Evolutionary conservation across 495 filamentous ascomycete genomes (phyloP), one percentile per base, ranked within the genome.

Genomic region (Ramalina intermedia): DNA sequence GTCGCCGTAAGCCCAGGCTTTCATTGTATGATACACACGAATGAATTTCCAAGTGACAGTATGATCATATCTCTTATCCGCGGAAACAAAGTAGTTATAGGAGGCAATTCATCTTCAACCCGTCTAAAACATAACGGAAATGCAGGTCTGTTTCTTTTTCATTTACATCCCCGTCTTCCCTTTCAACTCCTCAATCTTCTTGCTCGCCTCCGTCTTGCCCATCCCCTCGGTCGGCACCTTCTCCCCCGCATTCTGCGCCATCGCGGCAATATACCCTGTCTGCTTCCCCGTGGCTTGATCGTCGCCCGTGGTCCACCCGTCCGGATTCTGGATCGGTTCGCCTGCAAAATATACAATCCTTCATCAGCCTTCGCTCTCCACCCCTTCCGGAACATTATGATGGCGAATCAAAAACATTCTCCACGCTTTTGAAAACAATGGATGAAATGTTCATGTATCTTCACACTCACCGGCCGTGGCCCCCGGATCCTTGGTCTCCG

Each of bases 161-260:
- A 18, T 12, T 50, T 39, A 58, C 55, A 58, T 58, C 16, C 55
- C 55, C 27, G 55, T 58, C 53, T 55, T 58, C 41, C 41, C 55
- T 42, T 58, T 58, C 49, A 64, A 52, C 40, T 53, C 52, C 26
- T 52, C 59, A 47, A 56, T 59, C 17, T 39, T 60, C 50, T 45
- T 53, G 29, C 53, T 55, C 38, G 48, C 54, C 42, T 58, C 60
- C 18, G 55, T 66, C 41, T 62, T 61, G 12, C 59, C 46, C 43
- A 65, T 62, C 17, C 50, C 41, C 17, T 53, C 59, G 18, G 46
- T 50, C 43, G 48, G 23, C 12, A 55, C 50, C 39, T 43, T 53
- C 53, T 48, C 49, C 50, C 55, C 55, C 6, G 52, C 55, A 38
- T 58, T 50, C 37, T 49, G 33, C 37, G 55, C 52, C 55, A 58